These are phyloP conservation scores for Aspergillus sp. DNA, from an alignment of 2,329 filamentous ascomycete genomes.

Conservation along the genomic window DNA sequence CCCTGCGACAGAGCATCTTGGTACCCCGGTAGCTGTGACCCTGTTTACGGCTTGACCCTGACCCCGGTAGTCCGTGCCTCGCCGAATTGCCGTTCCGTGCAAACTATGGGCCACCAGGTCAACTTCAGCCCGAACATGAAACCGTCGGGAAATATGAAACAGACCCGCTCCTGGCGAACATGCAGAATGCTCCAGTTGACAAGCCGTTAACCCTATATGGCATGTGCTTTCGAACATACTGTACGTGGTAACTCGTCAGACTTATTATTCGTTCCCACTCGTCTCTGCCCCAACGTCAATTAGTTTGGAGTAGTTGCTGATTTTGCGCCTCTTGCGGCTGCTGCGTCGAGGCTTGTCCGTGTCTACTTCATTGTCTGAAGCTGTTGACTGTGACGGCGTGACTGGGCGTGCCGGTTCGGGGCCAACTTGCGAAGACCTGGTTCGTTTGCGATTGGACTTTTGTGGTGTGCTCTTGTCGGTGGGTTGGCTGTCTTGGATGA, in stretches of 20 bases:
- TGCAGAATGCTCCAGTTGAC: background rate
- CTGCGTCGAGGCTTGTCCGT: constrained; percentile 17
- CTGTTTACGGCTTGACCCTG: no score
- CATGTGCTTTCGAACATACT: no score
- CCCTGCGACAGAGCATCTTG: no score
- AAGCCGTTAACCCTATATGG: background rate
- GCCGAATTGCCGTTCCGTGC: no score
- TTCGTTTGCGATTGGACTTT: constrained; percentile 9
- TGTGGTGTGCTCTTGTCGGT: background rate
- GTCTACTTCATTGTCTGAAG: background rate
- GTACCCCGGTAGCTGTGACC: no score
- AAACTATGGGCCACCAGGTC: no score
- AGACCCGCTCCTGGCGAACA: background rate
- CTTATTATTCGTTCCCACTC: constrained; percentile 19
- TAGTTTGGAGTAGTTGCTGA: constrained; percentile 31
- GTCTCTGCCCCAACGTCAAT: constrained; percentile 29
- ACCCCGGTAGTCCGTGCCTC: no score
- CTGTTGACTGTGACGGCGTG: constrained; percentile 2
- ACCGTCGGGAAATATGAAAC: background rate
- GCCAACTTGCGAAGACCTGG: constrained; percentile 1
- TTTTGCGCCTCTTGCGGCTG: constrained; percentile 28
- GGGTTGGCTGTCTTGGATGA: background rate
- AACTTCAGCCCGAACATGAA: background rate
- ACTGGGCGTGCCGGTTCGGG: background rate
- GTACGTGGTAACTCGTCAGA: no score